Base-by-base conservation (phyloP, 2,329 filamentous ascomycete species). In the Neofusicoccum cordaticola region DNA sequence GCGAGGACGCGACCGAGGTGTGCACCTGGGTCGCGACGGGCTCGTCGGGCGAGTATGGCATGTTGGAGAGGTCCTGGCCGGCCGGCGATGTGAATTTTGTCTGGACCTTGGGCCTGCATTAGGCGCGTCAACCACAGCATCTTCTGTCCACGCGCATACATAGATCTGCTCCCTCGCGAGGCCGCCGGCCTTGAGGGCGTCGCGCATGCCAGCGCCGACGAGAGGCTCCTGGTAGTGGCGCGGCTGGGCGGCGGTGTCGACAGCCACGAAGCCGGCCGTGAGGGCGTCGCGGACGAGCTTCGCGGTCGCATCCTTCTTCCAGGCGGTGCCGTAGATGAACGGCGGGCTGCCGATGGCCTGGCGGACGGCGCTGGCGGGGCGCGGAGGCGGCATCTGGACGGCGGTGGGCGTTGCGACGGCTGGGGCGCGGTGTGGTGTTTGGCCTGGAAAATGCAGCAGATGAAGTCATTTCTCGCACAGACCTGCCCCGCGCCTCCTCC, bases 211-310 rank as follows among this genome's bases (percentile, higher is more conserved):
- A 31, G 85, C 82, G 2, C 87, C 90, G 1, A 92, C 89, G 6
- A 90, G 81, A 62, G 84, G 79, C 75, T 96, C 92, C 68, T 88
- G 84, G 75, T 95, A 95, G 77, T 94, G 90, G 66, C 85, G 86
- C 2, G 90, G 90, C 75, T 93, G 90, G 15, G 89, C 90, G 9
- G 91, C 91, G 0, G 91, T 94, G 72, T 95, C 91, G 66, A 95
- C 79, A 52, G 82, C 90, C 37, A 87, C 83, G 70, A 94, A 95
- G 4, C 91, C 91, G 50, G 85, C 79, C 50, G 81, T 81, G 39
- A 95, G 73, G 1, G 92, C 91, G 67, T 83, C 77, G 69, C 88
- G 85, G 22, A 95, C 91, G 2, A 94, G 81, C 63, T 85, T 80
- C 19, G 84, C 82, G 0, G 90, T 92, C 17, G 78, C 78, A 0